Base-by-base conservation (phyloP, 495 filamentous ascomycete genomes). In the Podospora pseudocomata region DNA sequence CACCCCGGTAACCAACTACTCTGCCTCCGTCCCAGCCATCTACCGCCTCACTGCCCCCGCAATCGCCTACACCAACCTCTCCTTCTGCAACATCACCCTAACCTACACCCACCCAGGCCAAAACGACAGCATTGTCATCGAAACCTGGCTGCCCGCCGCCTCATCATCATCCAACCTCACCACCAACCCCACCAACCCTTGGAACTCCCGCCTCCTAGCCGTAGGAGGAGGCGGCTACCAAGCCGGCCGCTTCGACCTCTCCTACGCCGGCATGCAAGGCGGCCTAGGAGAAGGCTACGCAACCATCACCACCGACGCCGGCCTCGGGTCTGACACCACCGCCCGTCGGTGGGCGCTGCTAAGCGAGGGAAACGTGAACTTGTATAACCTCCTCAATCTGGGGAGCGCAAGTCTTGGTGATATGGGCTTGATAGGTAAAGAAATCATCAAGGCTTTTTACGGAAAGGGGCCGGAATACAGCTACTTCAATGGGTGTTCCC, bases 401-500 rank as follows among this genome's bases (percentile, higher is more conserved):
- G 78, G 72, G 0, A 79, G 74, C 7, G 70, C 67, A 9, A 67
- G 70, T 3, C 69, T 80, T 3, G 68, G 73, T 53, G 74, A 76
- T 63, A 32, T 71, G 71, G 76, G 78, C 27, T 34, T 77, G 49
- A 76, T 80, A 27, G 76, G 67, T 13, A 82, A 82, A 58, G 39
- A 64, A 13, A 39, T 80, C 39, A 70, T 75, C 19, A 59, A 65
- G 2, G 58, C 62, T 44, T 80, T 75, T 68, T 84, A 84, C 66
- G 77, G 80, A 3, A 60, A 65, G 27, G 34, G 56, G 0, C 75
- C 80, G 0, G 59, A 65, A 7, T 82, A 74, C 67, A 81, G 80
- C 13, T 84, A 83, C 68, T 84, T 71, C 66, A 82, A 71, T 66
- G 81, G 82, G 5, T 84, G 81, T 65, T 82, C 80, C 15, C 78